phyloP scores from a whole-genome alignment of 140 eudicot genomes.

The Anethum foeniculum region DNA sequence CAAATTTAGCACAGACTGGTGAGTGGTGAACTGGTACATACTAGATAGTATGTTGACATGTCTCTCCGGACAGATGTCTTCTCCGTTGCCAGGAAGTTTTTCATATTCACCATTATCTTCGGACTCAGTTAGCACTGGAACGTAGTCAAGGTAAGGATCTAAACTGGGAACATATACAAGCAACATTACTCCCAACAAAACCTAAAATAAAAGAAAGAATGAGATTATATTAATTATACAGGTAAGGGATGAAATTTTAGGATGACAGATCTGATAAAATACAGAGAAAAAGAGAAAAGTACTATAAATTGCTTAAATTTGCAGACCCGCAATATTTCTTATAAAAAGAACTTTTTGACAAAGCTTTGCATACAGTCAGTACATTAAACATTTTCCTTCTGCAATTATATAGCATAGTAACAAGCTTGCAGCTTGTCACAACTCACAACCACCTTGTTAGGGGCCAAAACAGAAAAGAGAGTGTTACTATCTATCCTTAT shows the following conservation, averaged over 20 bases:
- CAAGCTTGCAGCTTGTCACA: not conserved
- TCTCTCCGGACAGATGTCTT: constrained; percentile 84
- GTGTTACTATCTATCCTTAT: not conserved
- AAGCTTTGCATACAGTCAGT: not conserved
- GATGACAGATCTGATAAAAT: constrained; percentile 1
- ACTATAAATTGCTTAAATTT: not conserved
- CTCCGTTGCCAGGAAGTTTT: constrained; percentile 50
- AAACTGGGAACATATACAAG: constrained; percentile 45
- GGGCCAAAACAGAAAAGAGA: not conserved
- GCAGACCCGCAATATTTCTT: too few relatives aligned
- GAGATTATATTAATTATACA: not conserved
- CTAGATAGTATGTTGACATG: constrained; percentile 76
- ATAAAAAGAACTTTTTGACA: not conserved
- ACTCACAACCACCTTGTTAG: not conserved
- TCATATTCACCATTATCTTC: constrained; percentile 43
- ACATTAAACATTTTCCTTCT: not conserved
- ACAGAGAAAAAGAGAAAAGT: too few relatives aligned
- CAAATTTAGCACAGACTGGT: not conserved
- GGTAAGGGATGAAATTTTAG: not conserved
- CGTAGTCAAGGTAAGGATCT: constrained; percentile 65
- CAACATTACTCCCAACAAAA: constrained; percentile 53
- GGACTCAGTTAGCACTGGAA: constrained; percentile 41
- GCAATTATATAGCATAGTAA: not conserved
- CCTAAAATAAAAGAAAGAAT: constrained; percentile 27
- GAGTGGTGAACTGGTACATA: constrained; percentile 26